These are phyloP conservation scores for Astragalus membranaceus DNA, from an alignment of 306 rosid genomes.

Conservation along the genomic window DNA sequence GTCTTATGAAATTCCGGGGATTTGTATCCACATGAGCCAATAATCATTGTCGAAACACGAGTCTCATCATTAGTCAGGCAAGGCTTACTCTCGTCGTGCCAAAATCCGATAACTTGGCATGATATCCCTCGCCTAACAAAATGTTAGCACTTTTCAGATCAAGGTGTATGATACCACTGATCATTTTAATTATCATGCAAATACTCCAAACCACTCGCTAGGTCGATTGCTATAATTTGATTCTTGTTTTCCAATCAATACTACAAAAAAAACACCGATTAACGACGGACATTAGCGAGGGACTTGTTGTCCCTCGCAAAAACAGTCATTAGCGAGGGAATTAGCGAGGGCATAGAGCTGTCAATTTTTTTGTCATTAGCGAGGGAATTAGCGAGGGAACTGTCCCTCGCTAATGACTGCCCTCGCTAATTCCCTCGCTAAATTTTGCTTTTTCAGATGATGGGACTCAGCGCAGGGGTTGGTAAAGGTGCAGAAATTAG, in stretches of 20 bases:
- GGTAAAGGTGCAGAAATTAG: no score
- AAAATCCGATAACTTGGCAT: slow-evolving; percentile 80
- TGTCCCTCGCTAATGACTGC: no score
- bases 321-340: no score
- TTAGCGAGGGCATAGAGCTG: no score
- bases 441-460: no score
- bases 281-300: no score
- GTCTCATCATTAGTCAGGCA: slow-evolving; percentile 69
- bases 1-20: slow-evolving; percentile 88
- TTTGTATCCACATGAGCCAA: slow-evolving; percentile 87
- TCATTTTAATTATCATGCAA: slow-evolving; percentile 70
- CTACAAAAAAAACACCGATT: no score
- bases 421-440: no score
- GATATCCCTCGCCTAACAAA: slow-evolving; percentile 70
- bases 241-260: slow-evolving; percentile 91
- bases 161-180: slow-evolving; percentile 66
- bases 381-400: no score
- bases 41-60: slow-evolving; percentile 66
- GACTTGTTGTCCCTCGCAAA: no score
- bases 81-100: slow-evolving; percentile 88
- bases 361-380: no score
- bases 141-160: slow-evolving; percentile 85
- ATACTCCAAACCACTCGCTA: slow-evolving; percentile 79
- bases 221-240: slow-evolving; percentile 79
- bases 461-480: no score